Evolutionary conservation across 257 asterid species (phyloP).

Genomic region (Asclepias syriaca): DNA sequence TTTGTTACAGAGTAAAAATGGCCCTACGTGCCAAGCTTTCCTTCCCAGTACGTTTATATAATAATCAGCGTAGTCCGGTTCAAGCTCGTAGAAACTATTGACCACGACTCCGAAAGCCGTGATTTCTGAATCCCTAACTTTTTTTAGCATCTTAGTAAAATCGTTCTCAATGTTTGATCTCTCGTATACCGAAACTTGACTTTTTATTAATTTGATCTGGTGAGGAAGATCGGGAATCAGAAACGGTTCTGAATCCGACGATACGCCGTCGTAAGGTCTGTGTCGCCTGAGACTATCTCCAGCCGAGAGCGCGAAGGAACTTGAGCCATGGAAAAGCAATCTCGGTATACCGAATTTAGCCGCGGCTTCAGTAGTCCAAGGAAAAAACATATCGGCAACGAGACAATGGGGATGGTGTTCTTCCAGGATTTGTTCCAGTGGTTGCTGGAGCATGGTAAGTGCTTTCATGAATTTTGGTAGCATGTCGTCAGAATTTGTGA

Average conservation of each 20-base stretch:
- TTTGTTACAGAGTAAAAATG: constrained; percentile 23
- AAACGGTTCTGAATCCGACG: constrained; percentile 31
- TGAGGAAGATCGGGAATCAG: constrained; percentile 33
- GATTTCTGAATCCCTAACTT: constrained; percentile 16
- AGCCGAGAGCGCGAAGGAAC: constrained; percentile 30
- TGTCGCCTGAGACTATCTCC: background rate
- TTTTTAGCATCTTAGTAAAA: background rate
- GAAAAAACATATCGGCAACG: constrained; percentile 52
- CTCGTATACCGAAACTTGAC: constrained; percentile 15
- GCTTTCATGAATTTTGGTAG: constrained; percentile 24
- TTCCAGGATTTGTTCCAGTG: constrained; percentile 36
- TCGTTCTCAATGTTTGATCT: background rate
- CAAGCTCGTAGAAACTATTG: constrained; percentile 52
- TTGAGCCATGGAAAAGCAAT: constrained; percentile 41
- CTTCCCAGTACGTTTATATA: constrained; percentile 25
- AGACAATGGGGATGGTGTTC: constrained; percentile 37
- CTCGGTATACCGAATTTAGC: constrained; percentile 52
- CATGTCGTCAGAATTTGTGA: constrained; percentile 13
- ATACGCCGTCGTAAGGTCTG: constrained; percentile 24
- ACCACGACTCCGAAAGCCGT: constrained; percentile 32
- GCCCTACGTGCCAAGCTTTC: constrained; percentile 46
- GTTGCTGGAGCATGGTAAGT: constrained; percentile 30
- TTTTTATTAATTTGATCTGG: constrained; percentile 13
- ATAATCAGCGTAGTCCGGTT: constrained; percentile 36
- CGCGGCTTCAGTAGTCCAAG: constrained; percentile 51